These are phyloP conservation scores for Streptanthus diversifolius DNA, from an alignment of 345 rosid species.

Conservation along the genomic window DNA sequence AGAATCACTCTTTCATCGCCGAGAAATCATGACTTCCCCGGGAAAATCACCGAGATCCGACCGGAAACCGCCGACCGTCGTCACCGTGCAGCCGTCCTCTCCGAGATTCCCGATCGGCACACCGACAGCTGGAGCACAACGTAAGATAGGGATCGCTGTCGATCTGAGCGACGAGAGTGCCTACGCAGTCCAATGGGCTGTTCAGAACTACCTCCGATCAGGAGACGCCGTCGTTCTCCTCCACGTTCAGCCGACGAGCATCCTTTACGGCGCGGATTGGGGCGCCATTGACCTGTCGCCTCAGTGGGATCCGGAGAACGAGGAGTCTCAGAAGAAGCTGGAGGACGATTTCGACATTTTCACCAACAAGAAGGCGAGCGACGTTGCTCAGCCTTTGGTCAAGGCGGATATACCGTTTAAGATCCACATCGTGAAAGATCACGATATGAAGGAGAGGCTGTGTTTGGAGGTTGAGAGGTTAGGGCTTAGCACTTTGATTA, in stretches of 20 bases:
- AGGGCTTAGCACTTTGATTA: constrained; percentile 56
- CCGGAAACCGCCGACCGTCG: constrained; percentile 37
- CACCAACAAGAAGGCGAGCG: constrained; percentile 59
- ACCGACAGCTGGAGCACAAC: constrained; percentile 49
- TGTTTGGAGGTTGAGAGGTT: constrained; percentile 88
- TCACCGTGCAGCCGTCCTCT: constrained; percentile 63
- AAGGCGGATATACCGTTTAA: constrained; percentile 67
- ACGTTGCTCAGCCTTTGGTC: constrained; percentile 63
- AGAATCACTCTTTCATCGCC: constrained; percentile 5
- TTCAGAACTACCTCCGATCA: constrained; percentile 81
- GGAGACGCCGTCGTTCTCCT: constrained; percentile 75
- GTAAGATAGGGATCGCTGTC: constrained; percentile 81
- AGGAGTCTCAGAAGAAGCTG: constrained; percentile 49
- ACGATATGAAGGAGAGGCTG: constrained; percentile 87
- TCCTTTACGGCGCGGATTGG: constrained; percentile 92
- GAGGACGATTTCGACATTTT: constrained; percentile 76
- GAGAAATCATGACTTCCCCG: constrained; percentile 37
- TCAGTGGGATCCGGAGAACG: constrained; percentile 32
- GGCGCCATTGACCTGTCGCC: constrained; percentile 53
- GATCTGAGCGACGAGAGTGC: constrained; percentile 91
- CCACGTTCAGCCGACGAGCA: constrained; percentile 70
- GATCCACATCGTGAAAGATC: constrained; percentile 80
- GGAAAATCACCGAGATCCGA: constrained; percentile 36
- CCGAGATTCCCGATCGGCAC: constrained; percentile 48
- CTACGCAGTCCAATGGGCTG: constrained; percentile 76